Percentiles rank a stretch among this genome's conserved stretches.
Conservation (phyloP, 352 stramenopile genomes). For the Globisporangium echinulatum region DNA sequence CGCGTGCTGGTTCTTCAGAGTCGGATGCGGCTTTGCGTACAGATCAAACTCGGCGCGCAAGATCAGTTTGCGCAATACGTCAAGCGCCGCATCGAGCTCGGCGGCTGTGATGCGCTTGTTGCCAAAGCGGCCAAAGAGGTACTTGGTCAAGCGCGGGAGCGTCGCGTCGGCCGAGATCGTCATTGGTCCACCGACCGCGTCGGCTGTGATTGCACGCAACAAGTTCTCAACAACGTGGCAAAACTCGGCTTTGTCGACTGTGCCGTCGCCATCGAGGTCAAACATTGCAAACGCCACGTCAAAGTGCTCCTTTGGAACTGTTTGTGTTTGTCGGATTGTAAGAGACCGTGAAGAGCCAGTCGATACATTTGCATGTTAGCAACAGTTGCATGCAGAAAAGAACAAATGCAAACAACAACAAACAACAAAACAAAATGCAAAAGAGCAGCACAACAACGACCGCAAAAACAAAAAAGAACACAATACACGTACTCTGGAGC, state of each 20-base stretch:
- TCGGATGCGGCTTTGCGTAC: slow-evolving; percentile 44
- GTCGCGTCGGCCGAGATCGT: slow-evolving; percentile 12
- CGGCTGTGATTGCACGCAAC: slow-evolving; percentile 28
- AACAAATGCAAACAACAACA: too few species aligned
- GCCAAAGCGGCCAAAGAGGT: slow-evolving; percentile 52
- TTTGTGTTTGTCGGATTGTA: background rate
- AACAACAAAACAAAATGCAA: too few species aligned
- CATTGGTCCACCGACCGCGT: slow-evolving; percentile 6
- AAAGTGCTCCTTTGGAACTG: slow-evolving; percentile 74
- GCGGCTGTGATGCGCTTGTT: slow-evolving; percentile 50
- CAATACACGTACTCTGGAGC: slow-evolving; percentile 46
- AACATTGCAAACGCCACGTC: slow-evolving; percentile 80
- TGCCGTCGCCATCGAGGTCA: slow-evolving; percentile 64
- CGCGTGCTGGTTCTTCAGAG: slow-evolving; percentile 26
- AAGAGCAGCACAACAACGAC: too few species aligned
- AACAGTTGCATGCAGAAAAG: too few species aligned
- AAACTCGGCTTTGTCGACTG: slow-evolving; percentile 71
- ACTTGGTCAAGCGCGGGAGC: slow-evolving; percentile 52
- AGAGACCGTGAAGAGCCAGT: too few species aligned
- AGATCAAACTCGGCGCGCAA: slow-evolving; percentile 67
- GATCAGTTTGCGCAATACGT: slow-evolving; percentile 51
- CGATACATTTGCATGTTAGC: too few species aligned
- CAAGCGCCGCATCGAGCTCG: slow-evolving; percentile 43
- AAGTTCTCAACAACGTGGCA: slow-evolving; percentile 67
- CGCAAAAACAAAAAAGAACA: background rate